A percentile compares a stretch with the other conserved stretches of the same genome.
phyloP scores from a whole-genome alignment of 2,329 filamentous ascomycete species.

The Fusarium circinatum region DNA sequence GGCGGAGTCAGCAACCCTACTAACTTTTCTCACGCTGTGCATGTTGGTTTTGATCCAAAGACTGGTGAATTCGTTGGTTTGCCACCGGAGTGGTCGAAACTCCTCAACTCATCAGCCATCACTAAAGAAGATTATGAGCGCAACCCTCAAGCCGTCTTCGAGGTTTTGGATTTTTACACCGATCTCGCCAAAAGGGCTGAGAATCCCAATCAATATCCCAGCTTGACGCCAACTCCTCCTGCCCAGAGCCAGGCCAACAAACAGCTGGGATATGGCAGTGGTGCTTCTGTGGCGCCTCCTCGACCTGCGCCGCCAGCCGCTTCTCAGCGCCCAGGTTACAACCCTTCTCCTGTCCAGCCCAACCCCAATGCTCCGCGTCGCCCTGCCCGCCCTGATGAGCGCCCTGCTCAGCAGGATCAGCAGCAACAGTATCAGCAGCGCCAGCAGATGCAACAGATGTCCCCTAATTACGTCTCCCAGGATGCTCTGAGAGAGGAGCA shows the following conservation, averaged over 20 bases:
- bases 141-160: conserved; percentile 87
- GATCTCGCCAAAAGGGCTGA: conserved; percentile 82
- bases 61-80: conserved; percentile 95
- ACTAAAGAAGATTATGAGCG: conserved; percentile 99
- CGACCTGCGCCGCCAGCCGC: conserved; percentile 66
- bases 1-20: conserved; percentile 98
- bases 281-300: conserved; percentile 72
- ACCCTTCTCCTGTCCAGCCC: conserved; percentile 51
- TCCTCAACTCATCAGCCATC: conserved; percentile 94
- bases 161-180: conserved; percentile 86
- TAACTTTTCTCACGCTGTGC: conserved; percentile 96
- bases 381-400: conserved; percentile 55
- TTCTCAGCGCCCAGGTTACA: conserved; percentile 58
- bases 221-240: conserved; percentile 74
- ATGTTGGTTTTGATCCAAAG: conserved; percentile 96
- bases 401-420: conserved; percentile 46
- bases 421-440: conserved; percentile 67
- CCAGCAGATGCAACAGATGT: conserved; percentile 67
- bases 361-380: conserved; percentile 55
- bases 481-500: conserved; percentile 65
- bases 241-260: conserved; percentile 67
- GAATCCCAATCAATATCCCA: conserved; percentile 75
- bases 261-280: conserved; percentile 68
- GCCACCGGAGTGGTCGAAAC: conserved; percentile 95
- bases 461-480: conserved; percentile 63